phyloP scores from a whole-genome alignment of 176 grass and related monocot genomes.

The Bromus sterilis region DNA sequence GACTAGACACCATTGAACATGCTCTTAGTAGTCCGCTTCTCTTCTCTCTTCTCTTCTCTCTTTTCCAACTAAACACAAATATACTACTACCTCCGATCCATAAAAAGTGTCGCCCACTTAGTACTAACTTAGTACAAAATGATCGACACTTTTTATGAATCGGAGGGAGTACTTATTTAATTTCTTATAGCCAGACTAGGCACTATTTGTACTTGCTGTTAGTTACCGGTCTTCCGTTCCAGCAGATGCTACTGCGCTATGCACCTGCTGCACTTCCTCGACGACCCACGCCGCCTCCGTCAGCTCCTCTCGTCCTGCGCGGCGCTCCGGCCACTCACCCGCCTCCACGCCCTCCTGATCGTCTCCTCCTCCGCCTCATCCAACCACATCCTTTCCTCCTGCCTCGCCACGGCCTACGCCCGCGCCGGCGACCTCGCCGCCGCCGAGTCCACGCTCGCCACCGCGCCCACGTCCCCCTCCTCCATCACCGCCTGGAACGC shows the following conservation, averaged over 20 bases:
- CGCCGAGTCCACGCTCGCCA: constrained; percentile 31
- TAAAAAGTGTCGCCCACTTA: too few relatives aligned
- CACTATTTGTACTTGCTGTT: too few relatives aligned
- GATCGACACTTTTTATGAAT: too few relatives aligned
- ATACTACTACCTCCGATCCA: too few relatives aligned
- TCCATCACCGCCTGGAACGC: constrained; percentile 51
- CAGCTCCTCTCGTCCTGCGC: constrained; percentile 17
- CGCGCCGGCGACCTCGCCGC: constrained; percentile 34
- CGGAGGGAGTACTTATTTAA: too few relatives aligned
- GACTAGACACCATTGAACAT: too few relatives aligned
- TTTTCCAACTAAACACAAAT: too few relatives aligned
- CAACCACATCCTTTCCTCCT: not conserved
- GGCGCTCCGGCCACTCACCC: constrained; percentile 14
- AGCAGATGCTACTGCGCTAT: not conserved
- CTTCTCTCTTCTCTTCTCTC: too few relatives aligned
- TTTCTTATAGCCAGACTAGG: too few relatives aligned
- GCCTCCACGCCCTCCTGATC: constrained; percentile 30
- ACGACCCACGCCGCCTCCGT: constrained; percentile 25
- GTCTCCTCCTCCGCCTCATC: constrained; percentile 12
- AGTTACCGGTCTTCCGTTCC: not conserved
- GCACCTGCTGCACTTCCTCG: constrained; percentile 1
- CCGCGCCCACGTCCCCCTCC: not conserved
- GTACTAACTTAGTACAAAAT: too few relatives aligned
- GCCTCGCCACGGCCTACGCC: constrained; percentile 42
- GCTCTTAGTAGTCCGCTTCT: too few relatives aligned